phyloP scores from a whole-genome alignment of 1,284 basidiomycete genomes.

The Austroboletus rostrupii region DNA sequence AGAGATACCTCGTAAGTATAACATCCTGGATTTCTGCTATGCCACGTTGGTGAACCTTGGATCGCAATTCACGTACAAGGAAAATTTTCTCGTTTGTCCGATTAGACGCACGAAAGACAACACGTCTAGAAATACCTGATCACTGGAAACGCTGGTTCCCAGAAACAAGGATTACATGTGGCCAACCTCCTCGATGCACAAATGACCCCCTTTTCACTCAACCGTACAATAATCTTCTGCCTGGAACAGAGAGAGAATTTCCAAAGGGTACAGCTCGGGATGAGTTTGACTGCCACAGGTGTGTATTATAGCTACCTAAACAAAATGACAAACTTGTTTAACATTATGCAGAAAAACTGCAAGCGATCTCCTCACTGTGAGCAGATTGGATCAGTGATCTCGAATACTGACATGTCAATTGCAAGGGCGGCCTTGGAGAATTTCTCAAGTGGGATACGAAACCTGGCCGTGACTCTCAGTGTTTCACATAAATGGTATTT shows the following conservation, averaged over 20 bases:
- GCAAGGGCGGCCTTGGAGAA: conserved; percentile 48
- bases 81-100: conserved; percentile 58
- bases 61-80: conserved; percentile 47
- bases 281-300: conserved; percentile 67
- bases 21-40: not conserved
- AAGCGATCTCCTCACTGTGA: conserved; percentile 64
- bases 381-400: conserved; percentile 53
- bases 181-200: conserved; percentile 34
- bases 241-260: conserved; percentile 62
- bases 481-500: conserved; percentile 60
- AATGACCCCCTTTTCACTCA: not conserved
- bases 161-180: conserved; percentile 56
- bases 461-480: conserved; percentile 68
- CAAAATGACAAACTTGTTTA: not conserved
- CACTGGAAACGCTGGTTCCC: conserved; percentile 47
- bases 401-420: conserved; percentile 46
- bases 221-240: conserved; percentile 43
- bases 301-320: conserved; percentile 1
- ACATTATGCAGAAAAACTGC: conserved; percentile 55
- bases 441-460: conserved; percentile 56
- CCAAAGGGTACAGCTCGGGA: conserved; percentile 72
- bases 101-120: conserved; percentile 38
- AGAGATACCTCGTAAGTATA: conserved; percentile 49
- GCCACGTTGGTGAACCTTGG: conserved; percentile 13
- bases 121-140: conserved; percentile 47